phyloP scores from a whole-genome alignment of 352 stramenopile genomes.

The Thalassiosira exigua region DNA sequence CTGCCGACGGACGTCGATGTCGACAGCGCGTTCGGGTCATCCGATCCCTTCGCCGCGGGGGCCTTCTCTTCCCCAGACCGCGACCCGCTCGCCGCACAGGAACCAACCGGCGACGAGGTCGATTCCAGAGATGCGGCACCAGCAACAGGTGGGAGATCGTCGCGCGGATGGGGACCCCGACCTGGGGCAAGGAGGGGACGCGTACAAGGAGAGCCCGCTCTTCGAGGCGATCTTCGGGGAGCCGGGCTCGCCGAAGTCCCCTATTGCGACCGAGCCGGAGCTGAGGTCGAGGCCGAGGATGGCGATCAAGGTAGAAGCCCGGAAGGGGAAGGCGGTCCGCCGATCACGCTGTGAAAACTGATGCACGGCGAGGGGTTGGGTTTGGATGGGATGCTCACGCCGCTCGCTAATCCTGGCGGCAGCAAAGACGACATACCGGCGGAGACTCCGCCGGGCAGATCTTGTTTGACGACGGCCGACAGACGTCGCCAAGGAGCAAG shows the following conservation, averaged over 20 bases:
- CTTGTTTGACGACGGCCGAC: too few species aligned
- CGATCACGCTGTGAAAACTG: too few species aligned
- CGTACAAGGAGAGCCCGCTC: constrained; percentile 4
- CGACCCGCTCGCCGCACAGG: background rate
- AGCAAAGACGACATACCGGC: background rate
- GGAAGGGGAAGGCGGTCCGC: too few species aligned
- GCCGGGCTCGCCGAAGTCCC: too few species aligned
- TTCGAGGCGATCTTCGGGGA: constrained; percentile 35
- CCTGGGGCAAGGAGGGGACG: background rate
- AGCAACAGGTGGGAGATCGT: background rate
- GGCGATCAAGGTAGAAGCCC: too few species aligned
- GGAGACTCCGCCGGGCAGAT: too few species aligned
- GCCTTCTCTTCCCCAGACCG: background rate
- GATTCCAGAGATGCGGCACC: background rate
- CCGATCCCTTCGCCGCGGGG: constrained; percentile 27
- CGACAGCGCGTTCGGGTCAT: constrained; percentile 20
- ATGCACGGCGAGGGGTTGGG: too few species aligned
- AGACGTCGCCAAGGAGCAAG: background rate
- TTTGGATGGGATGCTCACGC: background rate
- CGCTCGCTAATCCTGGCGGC: background rate
- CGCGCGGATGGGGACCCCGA: background rate
- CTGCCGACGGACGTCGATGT: background rate
- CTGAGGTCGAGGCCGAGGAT: too few species aligned
- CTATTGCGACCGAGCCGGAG: too few species aligned
- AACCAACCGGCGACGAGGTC: background rate